Base-by-base conservation (phyloP, 371 early-diverging fungal genomes). In the Furculomyces boomerangus region DNA sequence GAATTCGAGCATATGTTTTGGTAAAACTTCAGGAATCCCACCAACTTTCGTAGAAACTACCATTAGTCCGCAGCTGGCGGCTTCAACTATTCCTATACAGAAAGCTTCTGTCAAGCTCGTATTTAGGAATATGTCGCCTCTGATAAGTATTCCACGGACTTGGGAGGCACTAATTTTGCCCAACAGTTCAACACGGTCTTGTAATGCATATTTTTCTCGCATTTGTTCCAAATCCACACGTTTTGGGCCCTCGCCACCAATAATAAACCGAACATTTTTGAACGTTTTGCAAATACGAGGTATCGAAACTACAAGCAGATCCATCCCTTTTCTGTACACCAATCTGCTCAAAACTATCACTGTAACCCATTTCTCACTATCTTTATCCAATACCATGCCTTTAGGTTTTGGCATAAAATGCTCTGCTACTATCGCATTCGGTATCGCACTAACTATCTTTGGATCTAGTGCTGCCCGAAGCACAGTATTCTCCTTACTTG, bases 41-140 rank as follows among this genome's bases (percentile, higher is more conserved):
- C 99, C 99, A 2, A 99, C 99, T 65, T 86, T 84, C 0, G 99
- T 99, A 60, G 88, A 88, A 1, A 99, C 99, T 8, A 99, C 98
- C 30, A 91, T 71, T 32, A 98, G 71, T 13, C 94, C 90, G 57
- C 94, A 97, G 52, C 89, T 84, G 2, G 98, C 98, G 10, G 99
- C 99, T 70, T 99, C 99, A 20, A 99, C 88, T 50, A 99, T 96
- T 10, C 93, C 92, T 54, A 98, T 98, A 67, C 99, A 98, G 64
- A 99, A 99, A 1, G 99, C 97, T 60, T 99, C 99, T 0, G 99
- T 99, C 61, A 99, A 73, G 44, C 94, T 93, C 16, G 98, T 96
- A 64, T 99, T 99, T 32, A 99, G 71, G 61, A 98, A 98, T 8
- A 99, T 93, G 57, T 97, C 83, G 25, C 97, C 95, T 53, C 86